Base-by-base conservation (phyloP, 2,329 filamentous ascomycete genomes). In the Aphanoascus verrucosus region DNA sequence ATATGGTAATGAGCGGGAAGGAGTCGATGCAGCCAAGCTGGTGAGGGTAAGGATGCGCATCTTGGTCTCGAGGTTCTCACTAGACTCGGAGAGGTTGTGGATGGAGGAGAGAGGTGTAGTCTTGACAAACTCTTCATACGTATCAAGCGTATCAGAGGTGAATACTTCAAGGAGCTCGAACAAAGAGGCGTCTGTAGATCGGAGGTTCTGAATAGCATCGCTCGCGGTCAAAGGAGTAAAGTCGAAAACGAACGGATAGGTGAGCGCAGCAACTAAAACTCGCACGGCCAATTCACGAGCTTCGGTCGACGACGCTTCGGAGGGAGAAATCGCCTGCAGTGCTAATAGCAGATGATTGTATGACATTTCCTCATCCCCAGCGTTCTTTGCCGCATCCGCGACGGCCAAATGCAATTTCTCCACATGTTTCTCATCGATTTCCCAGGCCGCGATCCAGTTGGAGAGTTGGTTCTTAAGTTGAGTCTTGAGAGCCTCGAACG, bases 161-260 rank as follows among this genome's bases (percentile, higher is more conserved):
- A 97, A 96, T 65, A 97, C 88, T 65, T 96, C 90, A 54, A 98
- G 85, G 37, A 98, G 81, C 72, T 97, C 88, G 63, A 87, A 90
- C 73, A 91, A 88, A 59, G 86, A 78, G 56, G 86, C 81, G 66
- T 96, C 86, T 49, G 86, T 87, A 65, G 91, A 85, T 67, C 83
- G 82, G 48, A 98, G 83, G 14, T 87, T 86, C 73, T 96, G 89
- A 58, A 98, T 82, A 60, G 85, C 84, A 65, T 86, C 82, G 58
- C 84, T 80, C 38, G 78, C 76, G 49, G 82, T 84, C 62, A 88
- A 72, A 61, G 86, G 82, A 61, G 84, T 81, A 73, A 87, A 87
- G 71, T 86, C 83, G 70, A 82, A 86, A 68, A 86, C 81, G 54
- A 75, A 74, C 31, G 80, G 80, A 63, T 81, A 78, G 51, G 77